Evolutionary conservation across 2,329 filamentous ascomycete genomes (phyloP).

Genomic region (Colletotrichum aenigma): DNA sequence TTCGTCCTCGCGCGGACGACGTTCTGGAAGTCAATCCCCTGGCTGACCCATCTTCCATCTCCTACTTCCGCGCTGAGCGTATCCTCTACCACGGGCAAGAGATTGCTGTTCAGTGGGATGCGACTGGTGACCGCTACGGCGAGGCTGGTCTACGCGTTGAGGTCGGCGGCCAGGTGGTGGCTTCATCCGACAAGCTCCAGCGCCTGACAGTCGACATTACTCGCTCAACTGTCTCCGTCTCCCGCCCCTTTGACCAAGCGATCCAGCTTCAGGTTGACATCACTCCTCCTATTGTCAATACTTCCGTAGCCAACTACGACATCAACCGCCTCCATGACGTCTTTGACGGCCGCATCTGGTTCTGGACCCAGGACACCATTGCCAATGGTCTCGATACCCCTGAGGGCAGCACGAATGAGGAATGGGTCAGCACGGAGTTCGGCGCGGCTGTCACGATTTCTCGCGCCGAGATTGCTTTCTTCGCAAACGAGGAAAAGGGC

Average conservation of each 20-base stretch:
- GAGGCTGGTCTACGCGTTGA: slow-evolving; percentile 40
- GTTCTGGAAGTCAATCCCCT: slow-evolving; percentile 41
- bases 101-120: slow-evolving; percentile 44
- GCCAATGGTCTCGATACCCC: not conserved
- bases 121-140: slow-evolving; percentile 39
- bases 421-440: slow-evolving; percentile 3
- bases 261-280: not conserved
- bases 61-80: slow-evolving; percentile 47
- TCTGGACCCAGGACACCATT: slow-evolving; percentile 2
- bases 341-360: slow-evolving; percentile 2
- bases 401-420: not conserved
- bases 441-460: not conserved
- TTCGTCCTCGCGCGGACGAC: slow-evolving; percentile 41
- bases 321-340: not conserved
- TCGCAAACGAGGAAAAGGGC: not conserved
- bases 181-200: slow-evolving; percentile 3
- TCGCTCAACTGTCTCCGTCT: not conserved
- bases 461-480: not conserved
- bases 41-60: slow-evolving; percentile 34
- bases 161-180: slow-evolving; percentile 31
- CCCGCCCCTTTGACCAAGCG: not conserved
- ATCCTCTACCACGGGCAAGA: slow-evolving; percentile 45
- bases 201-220: not conserved
- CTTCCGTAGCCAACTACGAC: not conserved
- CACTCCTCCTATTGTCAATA: not conserved